Percentiles rank a stretch among this genome's conserved stretches.
phyloP scores from a whole-genome alignment of 164 flowering plant species.

The Kalanchoe fedtschenkoi region DNA sequence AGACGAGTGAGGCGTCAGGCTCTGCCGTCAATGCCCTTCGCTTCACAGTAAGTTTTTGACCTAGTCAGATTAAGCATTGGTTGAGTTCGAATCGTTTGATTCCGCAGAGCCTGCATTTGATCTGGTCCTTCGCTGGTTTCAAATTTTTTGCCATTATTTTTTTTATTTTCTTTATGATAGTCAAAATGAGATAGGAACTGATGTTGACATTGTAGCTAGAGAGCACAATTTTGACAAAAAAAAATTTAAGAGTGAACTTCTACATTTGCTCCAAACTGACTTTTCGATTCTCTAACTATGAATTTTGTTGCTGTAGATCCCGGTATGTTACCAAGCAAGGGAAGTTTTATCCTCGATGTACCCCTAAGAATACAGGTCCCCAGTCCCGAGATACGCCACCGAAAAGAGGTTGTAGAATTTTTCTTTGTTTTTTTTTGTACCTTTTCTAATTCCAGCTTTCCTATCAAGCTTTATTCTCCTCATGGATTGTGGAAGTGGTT shows the following conservation, averaged over 20 bases:
- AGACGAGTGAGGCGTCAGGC: conserved; percentile 28
- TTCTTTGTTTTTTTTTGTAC: not conserved
- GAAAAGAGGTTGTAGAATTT: conserved; percentile 77
- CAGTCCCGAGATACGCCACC: conserved; percentile 95
- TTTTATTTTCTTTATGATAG: not conserved
- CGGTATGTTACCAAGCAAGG: conserved; percentile 44
- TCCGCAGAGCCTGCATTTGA: not conserved
- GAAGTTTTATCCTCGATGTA: conserved; percentile 64
- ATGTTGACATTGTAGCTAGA: not conserved
- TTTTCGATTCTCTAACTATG: not conserved
- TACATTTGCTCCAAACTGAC: not conserved
- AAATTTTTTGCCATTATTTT: not conserved
- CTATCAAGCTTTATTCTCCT: not conserved
- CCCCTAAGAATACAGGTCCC: conserved; percentile 59
- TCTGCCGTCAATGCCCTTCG: conserved; percentile 42
- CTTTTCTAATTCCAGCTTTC: not conserved
- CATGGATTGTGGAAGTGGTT: not conserved
- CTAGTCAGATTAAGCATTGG: not conserved
- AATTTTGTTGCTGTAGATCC: conserved; percentile 27
- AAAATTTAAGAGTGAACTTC: no score
- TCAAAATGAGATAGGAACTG: not conserved
- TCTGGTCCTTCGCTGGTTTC: not conserved
- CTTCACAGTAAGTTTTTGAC: conserved; percentile 34
- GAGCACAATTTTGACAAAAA: not conserved
- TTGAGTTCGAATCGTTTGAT: not conserved